Evolutionary conservation across 2,329 filamentous ascomycete species (phyloP), one percentile per base, ranked within the genome.

Genomic region (Aspergillus sp.): DNA sequence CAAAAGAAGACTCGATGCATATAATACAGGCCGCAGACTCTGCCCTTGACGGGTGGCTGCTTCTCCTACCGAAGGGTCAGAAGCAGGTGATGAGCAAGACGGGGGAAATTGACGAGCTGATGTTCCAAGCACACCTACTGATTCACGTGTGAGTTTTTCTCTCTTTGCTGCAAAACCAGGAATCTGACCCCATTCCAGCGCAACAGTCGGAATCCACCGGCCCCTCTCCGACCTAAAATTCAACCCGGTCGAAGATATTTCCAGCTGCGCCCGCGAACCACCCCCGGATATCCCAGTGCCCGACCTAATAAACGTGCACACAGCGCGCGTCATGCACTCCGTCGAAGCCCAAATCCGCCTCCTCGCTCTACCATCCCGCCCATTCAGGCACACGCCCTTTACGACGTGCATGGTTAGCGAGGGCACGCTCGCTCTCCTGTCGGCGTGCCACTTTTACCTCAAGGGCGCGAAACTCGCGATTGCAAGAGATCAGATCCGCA

Each of bases 51-150:
- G 79, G 70, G 7, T 81, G 78, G 79, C 52, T 73, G 1, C 70
- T 79, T 25, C 62, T 80, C 8, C 64, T 81, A 3, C 79, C 79
- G 0, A 66, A 74, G 25, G 58, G 66, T 3, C 71, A 71, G 11
- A 72, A 71, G 19, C 67, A 74, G 13, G 66, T 79, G 38, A 75
- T 80, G 71, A 68, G 25, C 15, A 70, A 57, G 53, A 63, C 38
- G 9, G 68, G 69, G 3, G 55, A 72, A 64, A 54, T 75, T 5
- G 74, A 77, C 60, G 73, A 75, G 76, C 89, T 96, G 83, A 87
- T 96, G 74, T 96, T 96, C 76, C 91, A 95, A 74, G 92, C 91
- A 0, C 88, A 92, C 66, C 90, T 94, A 83, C 89, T 95, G 68
- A 83, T 83, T 47, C 77, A 84, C 9, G 34, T 41, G 34, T 41